Evolutionary conservation across 2,329 filamentous ascomycete species (phyloP), one percentile per base, ranked within the genome.

Genomic region (Plenodomus lindquistii): DNA sequence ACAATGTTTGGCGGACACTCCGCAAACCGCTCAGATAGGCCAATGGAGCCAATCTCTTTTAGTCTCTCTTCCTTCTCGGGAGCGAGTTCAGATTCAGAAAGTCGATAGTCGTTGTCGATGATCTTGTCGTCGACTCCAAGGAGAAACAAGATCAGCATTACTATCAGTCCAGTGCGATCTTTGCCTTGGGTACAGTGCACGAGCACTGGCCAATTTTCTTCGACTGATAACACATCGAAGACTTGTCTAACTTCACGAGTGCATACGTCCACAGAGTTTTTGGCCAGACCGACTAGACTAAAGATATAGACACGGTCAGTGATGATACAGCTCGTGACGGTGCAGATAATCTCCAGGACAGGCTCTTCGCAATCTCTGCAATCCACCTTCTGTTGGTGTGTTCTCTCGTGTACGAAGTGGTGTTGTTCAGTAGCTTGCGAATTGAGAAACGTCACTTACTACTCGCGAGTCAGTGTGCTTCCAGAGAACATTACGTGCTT

Each of bases 161-260:
- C 77, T 10, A 89, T 77, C 11, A 96, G 75, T 0, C 91, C 91
- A 1, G 85, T 91, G 2, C 91, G 82, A 65, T 96, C 91, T 68
- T 96, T 96, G 48, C 91, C 91, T 63, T 95, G 90, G 0, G 91
- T 94, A 71, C 91, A 96, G 71, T 96, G 90, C 2, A 94, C 75
- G 7, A 96, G 67, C 1, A 85, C 71, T 0, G 91, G 90, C 54
- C 85, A 84, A 15, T 77, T 78, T 0, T 69, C 59, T 2, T 75
- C 67, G 1, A 78, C 67, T 9, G 78, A 72, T 19, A 84, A 70
- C 6, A 81, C 69, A 7, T 75, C 71, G 31, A 85, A 80, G 21
- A 81, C 73, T 61, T 77, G 41, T 41, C 77, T 78, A 16, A 91
- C 80, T 63, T 89, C 86, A 1, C 73, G 68, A 0, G 80, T 82